These are phyloP conservation scores for Cicer yamashitae DNA, from an alignment of 306 rosid species.

Conservation along the genomic window DNA sequence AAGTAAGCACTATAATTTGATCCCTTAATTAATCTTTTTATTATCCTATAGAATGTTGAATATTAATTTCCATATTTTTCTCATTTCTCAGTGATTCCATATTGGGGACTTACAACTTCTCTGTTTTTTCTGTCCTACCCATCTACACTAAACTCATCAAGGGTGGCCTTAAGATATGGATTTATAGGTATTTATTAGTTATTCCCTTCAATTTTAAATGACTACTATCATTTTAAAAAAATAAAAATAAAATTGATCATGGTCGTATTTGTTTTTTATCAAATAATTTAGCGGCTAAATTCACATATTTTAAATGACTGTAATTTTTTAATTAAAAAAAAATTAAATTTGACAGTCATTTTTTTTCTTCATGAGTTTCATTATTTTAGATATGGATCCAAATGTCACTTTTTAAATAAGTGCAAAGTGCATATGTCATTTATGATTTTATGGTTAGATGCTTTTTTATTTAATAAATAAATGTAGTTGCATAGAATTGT, in stretches of 20 bases:
- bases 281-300: too few relatives aligned
- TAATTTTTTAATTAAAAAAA: too few relatives aligned
- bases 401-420: too few relatives aligned
- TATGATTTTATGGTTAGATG: background rate
- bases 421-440: background rate
- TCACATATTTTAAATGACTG: too few relatives aligned
- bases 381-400: too few relatives aligned
- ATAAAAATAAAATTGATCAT: background rate
- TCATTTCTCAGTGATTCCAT: conserved; percentile 49
- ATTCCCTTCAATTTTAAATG: background rate
- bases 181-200: conserved; percentile 54
- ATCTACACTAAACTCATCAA: conserved; percentile 63
- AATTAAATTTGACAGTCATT: too few relatives aligned
- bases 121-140: conserved; percentile 61
- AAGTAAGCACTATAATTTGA: conserved; percentile 49
- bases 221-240: background rate
- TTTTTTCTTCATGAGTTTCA: too few relatives aligned
- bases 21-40: background rate
- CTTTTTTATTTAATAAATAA: background rate
- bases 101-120: conserved; percentile 48
- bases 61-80: conserved; percentile 1
- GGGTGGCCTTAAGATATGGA: conserved; percentile 65
- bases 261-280: too few relatives aligned
- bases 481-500: conserved; percentile 22
- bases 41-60: background rate